These are phyloP conservation scores for Phoma herbarum DNA, from an alignment of 2,329 filamentous ascomycete genomes.

Conservation along the genomic window DNA sequence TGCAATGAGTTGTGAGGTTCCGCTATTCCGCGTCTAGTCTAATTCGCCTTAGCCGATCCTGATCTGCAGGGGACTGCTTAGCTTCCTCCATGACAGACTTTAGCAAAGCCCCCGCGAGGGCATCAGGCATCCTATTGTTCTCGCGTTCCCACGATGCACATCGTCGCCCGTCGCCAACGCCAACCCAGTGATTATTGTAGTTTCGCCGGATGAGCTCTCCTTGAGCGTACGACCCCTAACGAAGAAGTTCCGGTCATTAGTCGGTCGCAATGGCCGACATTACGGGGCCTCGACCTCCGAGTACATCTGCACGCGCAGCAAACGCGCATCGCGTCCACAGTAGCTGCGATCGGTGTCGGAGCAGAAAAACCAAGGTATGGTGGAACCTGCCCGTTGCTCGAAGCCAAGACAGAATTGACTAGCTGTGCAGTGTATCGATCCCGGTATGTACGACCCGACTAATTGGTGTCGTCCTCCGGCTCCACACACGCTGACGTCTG, in stretches of 20 bases:
- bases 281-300: slow-evolving; percentile 28
- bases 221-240: slow-evolving; percentile 3
- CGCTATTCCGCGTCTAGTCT: slow-evolving; percentile 9
- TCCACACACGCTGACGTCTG: slow-evolving; percentile 30
- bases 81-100: slow-evolving; percentile 7
- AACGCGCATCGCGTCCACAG: slow-evolving; percentile 47
- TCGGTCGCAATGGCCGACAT: slow-evolving; percentile 39
- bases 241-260: slow-evolving; percentile 3
- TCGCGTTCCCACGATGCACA: slow-evolving; percentile 14
- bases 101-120: slow-evolving; percentile 15
- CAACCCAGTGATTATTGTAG: slow-evolving; percentile 2
- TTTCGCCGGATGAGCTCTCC: slow-evolving; percentile 16
- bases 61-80: slow-evolving; percentile 18
- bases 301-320: slow-evolving; percentile 35
- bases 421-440: slow-evolving; percentile 49
- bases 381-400: slow-evolving; percentile 3
- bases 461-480: slow-evolving; percentile 16
- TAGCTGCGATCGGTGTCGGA: slow-evolving; percentile 51
- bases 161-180: slow-evolving; percentile 10
- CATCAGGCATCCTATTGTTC: slow-evolving; percentile 19
- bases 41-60: slow-evolving; percentile 15
- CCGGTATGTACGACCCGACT: slow-evolving; percentile 38
- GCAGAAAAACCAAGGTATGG: slow-evolving; percentile 50
- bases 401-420: slow-evolving; percentile 39
- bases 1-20: neutral